A percentile compares a stretch with the other conserved stretches of the same genome.
Conservation (phyloP, 192 early-diverging fungal species). For the Coemansia sp. region DNA sequence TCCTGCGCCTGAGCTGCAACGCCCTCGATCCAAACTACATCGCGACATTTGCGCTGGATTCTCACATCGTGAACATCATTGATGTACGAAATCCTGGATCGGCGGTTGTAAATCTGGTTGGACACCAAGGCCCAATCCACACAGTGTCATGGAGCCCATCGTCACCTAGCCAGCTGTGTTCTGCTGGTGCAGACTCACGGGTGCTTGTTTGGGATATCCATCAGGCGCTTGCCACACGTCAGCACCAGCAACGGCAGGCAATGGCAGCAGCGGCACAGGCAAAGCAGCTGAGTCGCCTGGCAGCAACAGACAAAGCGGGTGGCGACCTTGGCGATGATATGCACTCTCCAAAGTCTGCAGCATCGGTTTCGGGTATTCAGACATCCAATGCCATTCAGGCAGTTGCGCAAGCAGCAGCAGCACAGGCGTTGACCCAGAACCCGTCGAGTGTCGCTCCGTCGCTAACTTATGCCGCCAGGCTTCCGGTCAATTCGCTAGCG, state of each 20-base stretch:
- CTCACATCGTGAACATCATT: constrained; percentile 77
- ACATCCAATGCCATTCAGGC: constrained; percentile 46
- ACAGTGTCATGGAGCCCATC: constrained; percentile 88
- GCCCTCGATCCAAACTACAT: constrained; percentile 87
- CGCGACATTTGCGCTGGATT: constrained; percentile 88
- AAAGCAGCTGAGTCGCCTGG: constrained; percentile 43
- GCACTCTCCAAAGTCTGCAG: constrained; percentile 31
- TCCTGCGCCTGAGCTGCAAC: constrained; percentile 89
- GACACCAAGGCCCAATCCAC: constrained; percentile 78
- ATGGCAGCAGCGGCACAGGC: constrained; percentile 42
- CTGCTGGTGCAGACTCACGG: constrained; percentile 86
- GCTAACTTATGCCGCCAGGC: constrained; percentile 72
- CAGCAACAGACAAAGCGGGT: constrained; percentile 7
- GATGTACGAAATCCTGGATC: constrained; percentile 90
- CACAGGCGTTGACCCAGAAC: constrained; percentile 36
- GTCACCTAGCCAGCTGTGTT: constrained; percentile 75
- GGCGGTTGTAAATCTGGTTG: constrained; percentile 78
- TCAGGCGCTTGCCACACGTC: constrained; percentile 44
- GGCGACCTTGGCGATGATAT: constrained; percentile 17
- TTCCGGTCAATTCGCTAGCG: constrained; percentile 76
- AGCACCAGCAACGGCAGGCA: constrained; percentile 51
- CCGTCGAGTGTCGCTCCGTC: constrained; percentile 57
- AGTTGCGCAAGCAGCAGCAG: constrained; percentile 52
- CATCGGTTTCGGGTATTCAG: constrained; percentile 28
- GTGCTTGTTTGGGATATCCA: constrained; percentile 93